Conservation (phyloP, 2,329 filamentous ascomycete genomes). For the Biscogniauxia mediterranea region DNA sequence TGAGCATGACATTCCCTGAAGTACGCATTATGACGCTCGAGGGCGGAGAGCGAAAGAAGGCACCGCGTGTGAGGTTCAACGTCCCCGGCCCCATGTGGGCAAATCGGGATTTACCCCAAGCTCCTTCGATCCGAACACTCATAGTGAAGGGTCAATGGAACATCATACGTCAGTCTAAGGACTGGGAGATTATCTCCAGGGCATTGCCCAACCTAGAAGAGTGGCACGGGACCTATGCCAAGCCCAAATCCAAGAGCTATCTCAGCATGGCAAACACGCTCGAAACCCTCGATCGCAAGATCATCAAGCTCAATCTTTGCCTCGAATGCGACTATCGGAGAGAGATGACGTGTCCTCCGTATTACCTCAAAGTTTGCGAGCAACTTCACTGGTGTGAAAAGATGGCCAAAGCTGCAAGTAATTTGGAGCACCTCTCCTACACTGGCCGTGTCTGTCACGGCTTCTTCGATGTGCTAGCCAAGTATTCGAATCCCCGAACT, state of each 20-base stretch:
- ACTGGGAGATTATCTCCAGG: conserved; percentile 60
- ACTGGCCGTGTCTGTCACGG: conserved; percentile 69
- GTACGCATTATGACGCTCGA: conserved; percentile 69
- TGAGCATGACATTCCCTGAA: conserved; percentile 57
- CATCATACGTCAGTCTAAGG: conserved; percentile 60
- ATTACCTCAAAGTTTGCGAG: conserved; percentile 58
- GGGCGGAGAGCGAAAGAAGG: conserved; percentile 74
- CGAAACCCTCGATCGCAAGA: conserved; percentile 52
- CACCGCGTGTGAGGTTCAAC: conserved; percentile 64
- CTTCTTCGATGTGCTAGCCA: conserved; percentile 63
- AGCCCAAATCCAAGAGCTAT: conserved; percentile 72
- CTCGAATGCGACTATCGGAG: conserved; percentile 71
- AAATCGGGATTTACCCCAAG: conserved; percentile 40
- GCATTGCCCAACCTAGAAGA: conserved; percentile 65
- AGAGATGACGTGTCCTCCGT: conserved; percentile 58
- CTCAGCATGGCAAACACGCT: conserved; percentile 66
- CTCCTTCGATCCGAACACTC: conserved; percentile 62
- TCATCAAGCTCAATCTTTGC: conserved; percentile 65
- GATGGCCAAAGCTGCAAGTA: conserved; percentile 59
- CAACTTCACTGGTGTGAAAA: conserved; percentile 64
- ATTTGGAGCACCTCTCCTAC: conserved; percentile 67
- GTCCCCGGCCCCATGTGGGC: conserved; percentile 21
- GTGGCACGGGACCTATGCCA: conserved; percentile 65
- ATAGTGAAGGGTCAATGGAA: conserved; percentile 78
- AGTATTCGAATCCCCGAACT: conserved; percentile 45